Percentiles rank a stretch among this genome's conserved stretches.
Conservation (phyloP, 2,329 filamentous ascomycete genomes). For the Neonectria punicea region DNA sequence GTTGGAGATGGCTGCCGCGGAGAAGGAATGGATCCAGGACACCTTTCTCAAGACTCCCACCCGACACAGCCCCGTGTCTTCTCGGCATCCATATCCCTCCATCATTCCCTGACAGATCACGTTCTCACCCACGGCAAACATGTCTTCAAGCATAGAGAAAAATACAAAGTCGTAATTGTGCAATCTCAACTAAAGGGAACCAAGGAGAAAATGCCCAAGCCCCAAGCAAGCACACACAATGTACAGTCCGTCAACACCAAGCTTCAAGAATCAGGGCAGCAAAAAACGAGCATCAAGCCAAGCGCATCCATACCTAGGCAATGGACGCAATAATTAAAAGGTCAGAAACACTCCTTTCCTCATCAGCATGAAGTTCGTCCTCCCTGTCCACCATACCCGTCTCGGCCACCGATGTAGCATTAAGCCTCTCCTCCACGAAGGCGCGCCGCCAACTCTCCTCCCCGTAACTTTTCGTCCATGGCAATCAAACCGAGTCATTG, state of each 20-base stretch:
- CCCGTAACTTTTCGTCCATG: slow-evolving; percentile 38
- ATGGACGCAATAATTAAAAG: slow-evolving; percentile 39
- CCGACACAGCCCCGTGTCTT: too few species aligned
- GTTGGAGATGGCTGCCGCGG: too few species aligned
- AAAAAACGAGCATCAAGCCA: slow-evolving; percentile 35
- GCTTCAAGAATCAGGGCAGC: slow-evolving; percentile 37
- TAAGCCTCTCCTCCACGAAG: slow-evolving; percentile 19
- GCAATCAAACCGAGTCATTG: slow-evolving; percentile 40
- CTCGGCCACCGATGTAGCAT: slow-evolving; percentile 1
- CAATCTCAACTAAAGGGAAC: slow-evolving; percentile 35
- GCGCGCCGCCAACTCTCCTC: slow-evolving; percentile 27
- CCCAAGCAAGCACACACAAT: slow-evolving; percentile 37
- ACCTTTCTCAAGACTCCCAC: too few species aligned
- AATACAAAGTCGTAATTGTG: slow-evolving; percentile 38
- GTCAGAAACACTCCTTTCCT: slow-evolving; percentile 18
- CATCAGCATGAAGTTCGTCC: slow-evolving; percentile 8
- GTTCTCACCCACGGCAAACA: neutral
- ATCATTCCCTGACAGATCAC: neutral
- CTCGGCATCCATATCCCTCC: too few species aligned
- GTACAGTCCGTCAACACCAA: slow-evolving; percentile 44
- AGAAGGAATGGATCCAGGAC: too few species aligned
- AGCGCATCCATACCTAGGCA: slow-evolving; percentile 26
- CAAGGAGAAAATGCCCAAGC: slow-evolving; percentile 22
- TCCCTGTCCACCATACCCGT: slow-evolving; percentile 8
- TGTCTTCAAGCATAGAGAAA: neutral